phyloP scores from a whole-genome alignment of 176 grass and related monocot species.

The Microstegium vimineum region DNA sequence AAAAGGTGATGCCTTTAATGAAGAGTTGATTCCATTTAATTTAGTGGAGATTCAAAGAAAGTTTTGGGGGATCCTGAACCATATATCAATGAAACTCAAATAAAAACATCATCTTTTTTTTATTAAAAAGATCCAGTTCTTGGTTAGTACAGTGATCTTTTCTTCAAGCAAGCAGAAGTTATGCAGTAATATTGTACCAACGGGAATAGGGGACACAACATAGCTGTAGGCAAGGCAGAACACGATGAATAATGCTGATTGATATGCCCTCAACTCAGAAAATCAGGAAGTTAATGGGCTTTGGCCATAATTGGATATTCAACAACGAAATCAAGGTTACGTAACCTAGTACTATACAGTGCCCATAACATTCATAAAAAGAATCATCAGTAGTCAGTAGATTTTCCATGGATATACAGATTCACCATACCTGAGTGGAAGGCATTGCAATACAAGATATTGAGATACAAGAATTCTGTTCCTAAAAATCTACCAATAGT shows the following conservation, averaged over 20 bases:
- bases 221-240: neutral
- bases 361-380: neutral
- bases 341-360: neutral
- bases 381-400: slow-evolving; percentile 2
- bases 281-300: neutral
- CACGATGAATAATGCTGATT: neutral
- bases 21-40: slow-evolving; percentile 1
- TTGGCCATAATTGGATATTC: neutral
- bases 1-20: neutral
- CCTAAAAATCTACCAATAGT: slow-evolving; percentile 55
- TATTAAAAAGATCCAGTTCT: neutral
- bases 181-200: neutral
- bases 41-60: neutral
- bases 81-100: slow-evolving; percentile 16
- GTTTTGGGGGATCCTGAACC: neutral
- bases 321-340: neutral
- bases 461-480: neutral
- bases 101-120: neutral
- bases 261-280: neutral
- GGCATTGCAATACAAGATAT: slow-evolving; percentile 14
- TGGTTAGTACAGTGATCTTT: neutral
- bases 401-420: slow-evolving; percentile 20
- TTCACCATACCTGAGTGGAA: slow-evolving; percentile 32
- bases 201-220: neutral
- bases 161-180: neutral